A percentile compares a stretch with the other conserved stretches of the same genome.
These are phyloP conservation scores for Ceratopteris richardii DNA, from an alignment of 75 land plant genomes.

Conservation along the genomic window DNA sequence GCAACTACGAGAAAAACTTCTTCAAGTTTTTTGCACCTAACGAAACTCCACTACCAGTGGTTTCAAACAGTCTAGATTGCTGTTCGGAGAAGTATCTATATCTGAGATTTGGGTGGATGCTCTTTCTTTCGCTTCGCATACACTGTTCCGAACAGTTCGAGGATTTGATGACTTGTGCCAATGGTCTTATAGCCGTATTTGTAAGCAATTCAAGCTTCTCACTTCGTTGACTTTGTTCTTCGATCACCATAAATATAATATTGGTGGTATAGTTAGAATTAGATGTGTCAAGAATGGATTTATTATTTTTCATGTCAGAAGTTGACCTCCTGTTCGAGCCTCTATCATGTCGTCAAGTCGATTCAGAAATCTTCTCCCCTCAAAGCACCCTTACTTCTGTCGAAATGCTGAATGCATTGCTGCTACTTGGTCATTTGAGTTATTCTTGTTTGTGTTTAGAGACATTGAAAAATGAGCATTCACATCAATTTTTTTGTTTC, in stretches of 20 bases:
- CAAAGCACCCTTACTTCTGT: no score
- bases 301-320: neutral
- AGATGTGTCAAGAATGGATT: no score
- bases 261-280: no score
- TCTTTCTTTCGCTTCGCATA: constrained; percentile 73
- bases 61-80: constrained; percentile 1
- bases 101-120: constrained; percentile 86
- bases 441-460: no score
- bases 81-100: constrained; percentile 29
- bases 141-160: constrained; percentile 68
- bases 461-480: no score
- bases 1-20: constrained; percentile 4
- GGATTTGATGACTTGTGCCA: constrained; percentile 85
- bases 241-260: no score
- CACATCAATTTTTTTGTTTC: no score
- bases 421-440: no score
- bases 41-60: neutral
- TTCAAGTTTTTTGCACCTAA: constrained; percentile 2
- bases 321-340: neutral
- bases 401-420: no score
- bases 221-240: no score
- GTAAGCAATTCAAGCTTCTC: constrained; percentile 40
- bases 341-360: no score
- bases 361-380: no score
- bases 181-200: constrained; percentile 70